These are phyloP conservation scores for Beauveria brongniartii DNA, from an alignment of 2,329 filamentous ascomycete species.

Conservation along the genomic window DNA sequence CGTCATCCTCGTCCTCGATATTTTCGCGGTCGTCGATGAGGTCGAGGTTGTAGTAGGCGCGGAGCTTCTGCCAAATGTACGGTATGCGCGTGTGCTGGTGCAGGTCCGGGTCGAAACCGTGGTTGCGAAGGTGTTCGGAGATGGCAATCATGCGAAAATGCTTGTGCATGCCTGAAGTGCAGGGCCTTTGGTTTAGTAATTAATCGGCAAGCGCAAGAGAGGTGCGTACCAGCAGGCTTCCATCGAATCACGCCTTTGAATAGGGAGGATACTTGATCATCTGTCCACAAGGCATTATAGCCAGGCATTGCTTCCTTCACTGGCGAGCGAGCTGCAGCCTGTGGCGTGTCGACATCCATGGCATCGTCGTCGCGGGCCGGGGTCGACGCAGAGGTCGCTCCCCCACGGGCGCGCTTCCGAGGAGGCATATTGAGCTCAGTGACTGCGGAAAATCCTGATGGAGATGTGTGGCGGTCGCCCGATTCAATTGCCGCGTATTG, in stretches of 20 bases:
- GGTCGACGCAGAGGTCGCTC: conserved; percentile 49
- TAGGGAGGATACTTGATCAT: conserved; percentile 86
- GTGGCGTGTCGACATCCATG: conserved; percentile 51
- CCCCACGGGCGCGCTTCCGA: conserved; percentile 56
- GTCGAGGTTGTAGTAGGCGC: conserved; percentile 75
- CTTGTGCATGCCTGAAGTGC: conserved; percentile 70
- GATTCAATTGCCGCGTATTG: neutral
- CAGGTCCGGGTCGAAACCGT: conserved; percentile 65
- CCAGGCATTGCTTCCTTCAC: conserved; percentile 25
- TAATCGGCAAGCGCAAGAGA: neutral
- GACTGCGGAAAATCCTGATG: neutral
- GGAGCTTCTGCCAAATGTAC: conserved; percentile 85
- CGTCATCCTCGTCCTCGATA: conserved; percentile 50
- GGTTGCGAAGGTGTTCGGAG: conserved; percentile 68
- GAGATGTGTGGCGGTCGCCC: neutral
- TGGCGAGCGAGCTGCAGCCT: conserved; percentile 32
- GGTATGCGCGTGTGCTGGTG: conserved; percentile 78
- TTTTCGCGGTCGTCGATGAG: conserved; percentile 79
- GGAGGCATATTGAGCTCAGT: conserved; percentile 49
- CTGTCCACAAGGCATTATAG: conserved; percentile 73
- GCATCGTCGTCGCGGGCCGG: conserved; percentile 48
- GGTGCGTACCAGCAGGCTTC: conserved; percentile 77
- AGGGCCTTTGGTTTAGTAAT: neutral
- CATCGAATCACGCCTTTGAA: conserved; percentile 89
- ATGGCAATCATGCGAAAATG: conserved; percentile 90